Conservation (phyloP, 2,329 filamentous ascomycete genomes). For the Chrysosporium keratinophilum region DNA sequence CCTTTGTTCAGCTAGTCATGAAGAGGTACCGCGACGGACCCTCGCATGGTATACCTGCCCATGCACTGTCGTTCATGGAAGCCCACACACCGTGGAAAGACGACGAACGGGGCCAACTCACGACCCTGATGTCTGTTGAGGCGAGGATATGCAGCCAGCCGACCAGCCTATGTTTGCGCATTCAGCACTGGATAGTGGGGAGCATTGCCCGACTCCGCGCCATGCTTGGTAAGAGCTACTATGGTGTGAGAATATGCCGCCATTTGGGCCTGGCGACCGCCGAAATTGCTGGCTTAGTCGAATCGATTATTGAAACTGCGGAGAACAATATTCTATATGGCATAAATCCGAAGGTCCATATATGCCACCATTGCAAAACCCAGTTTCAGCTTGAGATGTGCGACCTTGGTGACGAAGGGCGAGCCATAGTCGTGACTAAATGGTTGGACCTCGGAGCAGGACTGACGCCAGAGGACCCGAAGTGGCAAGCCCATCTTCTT, state of each 20-base stretch:
- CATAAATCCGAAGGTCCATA: not conserved
- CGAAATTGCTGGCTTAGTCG: too few species aligned
- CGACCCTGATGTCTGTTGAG: not conserved
- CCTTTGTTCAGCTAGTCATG: not conserved
- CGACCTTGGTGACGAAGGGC: not conserved
- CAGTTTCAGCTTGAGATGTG: not conserved
- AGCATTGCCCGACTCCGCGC: not conserved
- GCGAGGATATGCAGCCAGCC: not conserved
- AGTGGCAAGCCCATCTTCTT: not conserved
- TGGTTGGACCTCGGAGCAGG: not conserved
- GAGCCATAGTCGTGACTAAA: constrained; percentile 1
- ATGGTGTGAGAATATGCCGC: not conserved
- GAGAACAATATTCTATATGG: too few species aligned
- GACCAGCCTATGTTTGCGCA: not conserved
- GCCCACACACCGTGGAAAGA: not conserved
- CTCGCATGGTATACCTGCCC: not conserved
- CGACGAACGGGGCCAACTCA: not conserved
- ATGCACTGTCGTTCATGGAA: not conserved
- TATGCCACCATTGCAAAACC: not conserved
- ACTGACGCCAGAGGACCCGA: not conserved
- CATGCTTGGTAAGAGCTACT: not conserved
- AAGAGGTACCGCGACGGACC: not conserved
- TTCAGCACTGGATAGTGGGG: not conserved
- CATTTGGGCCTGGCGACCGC: not conserved
- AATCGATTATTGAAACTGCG: not conserved